These are phyloP conservation scores for Middelhovenomyces tepae DNA, from an alignment of 805 yeast species.

Conservation along the genomic window DNA sequence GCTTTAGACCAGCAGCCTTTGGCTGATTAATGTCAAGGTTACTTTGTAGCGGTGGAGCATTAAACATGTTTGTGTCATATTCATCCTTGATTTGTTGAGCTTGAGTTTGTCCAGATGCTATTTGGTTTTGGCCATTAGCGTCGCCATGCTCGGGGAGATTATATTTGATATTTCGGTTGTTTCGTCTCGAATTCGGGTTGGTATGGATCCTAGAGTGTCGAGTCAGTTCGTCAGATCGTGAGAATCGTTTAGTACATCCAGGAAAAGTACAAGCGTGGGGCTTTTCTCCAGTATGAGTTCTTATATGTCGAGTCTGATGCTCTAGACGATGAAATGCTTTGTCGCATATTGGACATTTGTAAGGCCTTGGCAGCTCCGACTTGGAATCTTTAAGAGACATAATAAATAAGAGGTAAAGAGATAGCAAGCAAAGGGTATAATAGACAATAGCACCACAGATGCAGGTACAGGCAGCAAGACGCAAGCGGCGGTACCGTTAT, in stretches of 20 bases:
- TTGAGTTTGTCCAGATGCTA: too few relatives aligned
- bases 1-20: too few relatives aligned
- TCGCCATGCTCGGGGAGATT: not conserved
- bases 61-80: conserved; percentile 1
- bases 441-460: too few relatives aligned
- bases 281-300: conserved; percentile 91
- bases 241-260: conserved; percentile 73
- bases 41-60: not conserved
- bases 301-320: conserved; percentile 83
- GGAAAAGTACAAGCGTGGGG: conserved; percentile 81
- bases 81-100: too few relatives aligned
- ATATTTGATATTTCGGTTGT: conserved; percentile 15
- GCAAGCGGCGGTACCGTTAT: too few relatives aligned
- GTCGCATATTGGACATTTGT: conserved; percentile 74
- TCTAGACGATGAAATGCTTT: conserved; percentile 83
- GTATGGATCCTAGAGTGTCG: conserved; percentile 75
- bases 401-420: too few relatives aligned
- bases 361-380: conserved; percentile 49
- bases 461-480: too few relatives aligned
- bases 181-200: conserved; percentile 30
- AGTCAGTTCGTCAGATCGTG: conserved; percentile 77
- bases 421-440: too few relatives aligned
- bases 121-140: not conserved
- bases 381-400: too few relatives aligned
- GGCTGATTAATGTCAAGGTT: too few relatives aligned